Evolutionary conservation across 2,329 filamentous ascomycete genomes (phyloP).

Genomic region (Ceratocystis cubensis): DNA sequence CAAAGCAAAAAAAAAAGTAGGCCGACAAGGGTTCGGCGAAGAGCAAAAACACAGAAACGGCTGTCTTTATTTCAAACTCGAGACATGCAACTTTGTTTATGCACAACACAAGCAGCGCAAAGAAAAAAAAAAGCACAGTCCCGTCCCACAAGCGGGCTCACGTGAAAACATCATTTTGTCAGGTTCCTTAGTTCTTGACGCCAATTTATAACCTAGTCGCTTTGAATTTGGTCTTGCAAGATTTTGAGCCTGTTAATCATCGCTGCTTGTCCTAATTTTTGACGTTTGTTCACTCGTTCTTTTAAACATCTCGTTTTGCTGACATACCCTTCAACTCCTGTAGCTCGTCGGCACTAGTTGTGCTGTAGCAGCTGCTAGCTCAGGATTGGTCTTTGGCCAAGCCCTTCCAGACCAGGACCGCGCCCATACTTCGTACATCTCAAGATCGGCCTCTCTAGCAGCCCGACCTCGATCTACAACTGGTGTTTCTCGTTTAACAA

Average conservation of each 20-base stretch:
- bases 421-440: slow-evolving; percentile 22
- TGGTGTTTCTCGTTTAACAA: slow-evolving; percentile 9
- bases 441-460: slow-evolving; percentile 10
- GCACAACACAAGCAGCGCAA: not conserved
- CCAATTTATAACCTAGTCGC: not conserved
- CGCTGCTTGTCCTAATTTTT: not conserved
- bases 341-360: slow-evolving; percentile 51
- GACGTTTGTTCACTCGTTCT: not conserved
- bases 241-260: no score
- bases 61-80: slow-evolving; percentile 9
- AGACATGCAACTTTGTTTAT: slow-evolving; percentile 11
- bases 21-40: not conserved
- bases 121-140: slow-evolving; percentile 10
- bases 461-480: slow-evolving; percentile 13
- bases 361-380: slow-evolving; percentile 47
- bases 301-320: not conserved
- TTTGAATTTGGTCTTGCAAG: not conserved
- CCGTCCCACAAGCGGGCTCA: slow-evolving; percentile 7
- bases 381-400: slow-evolving; percentile 48
- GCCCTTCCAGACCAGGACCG: slow-evolving; percentile 27
- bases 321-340: slow-evolving; percentile 14
- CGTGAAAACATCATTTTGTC: slow-evolving; percentile 3
- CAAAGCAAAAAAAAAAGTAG: not conserved
- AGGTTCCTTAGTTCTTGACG: slow-evolving; percentile 21
- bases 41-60: not conserved